Base-by-base conservation (phyloP, 2,329 filamentous ascomycete species). In the Fusarium udum region DNA sequence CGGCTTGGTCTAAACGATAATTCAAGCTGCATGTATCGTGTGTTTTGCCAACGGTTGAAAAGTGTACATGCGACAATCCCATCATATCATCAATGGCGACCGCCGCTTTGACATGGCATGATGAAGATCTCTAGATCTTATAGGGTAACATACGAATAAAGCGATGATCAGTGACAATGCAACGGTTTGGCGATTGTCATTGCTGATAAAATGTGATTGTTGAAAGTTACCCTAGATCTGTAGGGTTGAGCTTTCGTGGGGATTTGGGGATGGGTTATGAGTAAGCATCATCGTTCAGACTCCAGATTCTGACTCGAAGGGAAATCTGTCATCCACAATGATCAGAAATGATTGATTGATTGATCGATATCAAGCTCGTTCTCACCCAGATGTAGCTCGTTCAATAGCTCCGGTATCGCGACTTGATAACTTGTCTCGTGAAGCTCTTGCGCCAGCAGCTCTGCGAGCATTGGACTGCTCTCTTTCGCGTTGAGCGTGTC, bases 211-310 rank as follows among this genome's bases (percentile, higher is more conserved):
- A 39, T 49, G 34, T 46, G 12, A 66, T 28, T 32, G 32, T 11
- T 36, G 5, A 3, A 42, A 64, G 28, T 28, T 69, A 69, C 67
- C 67, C 67, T 69, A 56, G 4, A 70, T 53, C 53, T 32, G 20
- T 16, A 40, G n/a, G 48, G 48, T 51, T 34, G 31, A 22, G 26
- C 26, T 39, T 52, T 40, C 37, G 40, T n/a, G 20, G 48, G 43
- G 45, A 37, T 45, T 32, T 55, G 52, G 39, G 46, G 28, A 13
- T 18, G n/a, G 46, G 28, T 16, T 20, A 20, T 34, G 49, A 64
- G 49, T 64, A 57, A 57, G 60, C 46, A 52, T 51, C 34, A 31
- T 18, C 34, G 16, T n/a, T 31, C 28, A 9, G 26, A 32, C 49
- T 32, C 42, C 24, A 42, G 31, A 37, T 36, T 64, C 36, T 57